Evolutionary conservation across 2,329 filamentous ascomycete species (phyloP).

Genomic region (Aspergillus awamori): DNA sequence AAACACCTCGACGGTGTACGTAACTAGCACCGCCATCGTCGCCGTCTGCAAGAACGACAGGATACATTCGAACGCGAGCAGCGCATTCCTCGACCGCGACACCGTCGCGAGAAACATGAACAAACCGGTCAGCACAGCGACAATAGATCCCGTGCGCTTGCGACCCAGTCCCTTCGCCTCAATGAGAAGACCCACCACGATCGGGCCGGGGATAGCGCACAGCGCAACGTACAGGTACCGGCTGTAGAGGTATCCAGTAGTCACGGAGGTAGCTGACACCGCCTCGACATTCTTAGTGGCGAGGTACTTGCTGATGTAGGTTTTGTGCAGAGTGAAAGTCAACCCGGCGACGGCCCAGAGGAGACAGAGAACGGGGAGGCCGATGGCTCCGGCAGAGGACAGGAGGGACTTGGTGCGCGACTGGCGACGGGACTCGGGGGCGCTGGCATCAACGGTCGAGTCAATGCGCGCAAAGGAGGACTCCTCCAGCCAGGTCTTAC

Average conservation of each 20-base stretch:
- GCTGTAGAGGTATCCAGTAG: slow-evolving; percentile 20
- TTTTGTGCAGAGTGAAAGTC: slow-evolving; percentile 23
- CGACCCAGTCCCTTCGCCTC: slow-evolving; percentile 19
- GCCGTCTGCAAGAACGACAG: slow-evolving; percentile 21
- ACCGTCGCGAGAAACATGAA: slow-evolving; percentile 22
- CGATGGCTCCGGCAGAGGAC: slow-evolving; percentile 5
- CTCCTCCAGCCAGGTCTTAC: slow-evolving; percentile 23
- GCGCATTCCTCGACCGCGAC: slow-evolving; percentile 12
- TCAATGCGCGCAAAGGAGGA: slow-evolving; percentile 23
- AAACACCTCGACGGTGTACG: slow-evolving; percentile 24
- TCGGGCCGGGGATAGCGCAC: slow-evolving; percentile 22
- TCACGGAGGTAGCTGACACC: slow-evolving; percentile 16
- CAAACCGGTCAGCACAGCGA: slow-evolving; percentile 21
- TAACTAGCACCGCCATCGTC: slow-evolving; percentile 17
- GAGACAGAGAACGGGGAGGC: slow-evolving; percentile 14
- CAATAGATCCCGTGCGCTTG: slow-evolving; percentile 18
- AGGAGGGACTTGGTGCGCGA: slow-evolving; percentile 4
- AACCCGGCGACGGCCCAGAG: slow-evolving; percentile 22
- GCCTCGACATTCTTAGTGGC: slow-evolving; percentile 10
- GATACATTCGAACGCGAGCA: slow-evolving; percentile 21
- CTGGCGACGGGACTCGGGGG: not conserved
- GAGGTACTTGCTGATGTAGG: slow-evolving; percentile 23
- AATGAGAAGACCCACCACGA: slow-evolving; percentile 18
- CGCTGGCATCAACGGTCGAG: slow-evolving; percentile 19
- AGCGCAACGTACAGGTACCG: slow-evolving; percentile 20